phyloP scores from a whole-genome alignment of 1,284 basidiomycete genomes.

The Puccinia polysora region DNA sequence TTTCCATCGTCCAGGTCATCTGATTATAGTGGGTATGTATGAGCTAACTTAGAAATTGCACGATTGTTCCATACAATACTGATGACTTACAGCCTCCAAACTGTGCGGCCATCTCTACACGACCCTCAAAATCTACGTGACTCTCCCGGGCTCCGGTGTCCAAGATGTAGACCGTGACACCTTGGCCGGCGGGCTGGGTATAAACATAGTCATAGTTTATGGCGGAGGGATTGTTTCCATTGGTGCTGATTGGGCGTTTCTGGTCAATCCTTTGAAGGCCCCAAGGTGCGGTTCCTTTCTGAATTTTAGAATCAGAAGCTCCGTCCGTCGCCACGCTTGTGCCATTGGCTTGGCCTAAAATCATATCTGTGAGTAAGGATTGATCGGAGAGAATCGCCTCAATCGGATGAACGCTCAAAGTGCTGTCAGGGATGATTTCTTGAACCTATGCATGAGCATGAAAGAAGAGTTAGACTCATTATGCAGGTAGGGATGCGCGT shows the following conservation, averaged over 20 bases:
- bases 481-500: too few species aligned
- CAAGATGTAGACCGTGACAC: constrained; percentile 25
- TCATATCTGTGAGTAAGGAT: neutral
- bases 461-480: neutral
- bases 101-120: constrained; percentile 35
- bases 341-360: neutral
- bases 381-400: constrained; percentile 1
- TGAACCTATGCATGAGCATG: constrained; percentile 8
- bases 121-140: constrained; percentile 29
- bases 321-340: neutral
- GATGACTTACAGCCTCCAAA: constrained; percentile 39
- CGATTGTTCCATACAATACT: neutral
- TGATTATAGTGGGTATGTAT: neutral
- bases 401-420: constrained; percentile 9
- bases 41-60: neutral
- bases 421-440: constrained; percentile 20
- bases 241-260: neutral
- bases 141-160: constrained; percentile 32
- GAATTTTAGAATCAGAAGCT: neutral
- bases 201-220: constrained; percentile 37
- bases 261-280: constrained; percentile 34
- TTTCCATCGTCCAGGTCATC: constrained; percentile 48
- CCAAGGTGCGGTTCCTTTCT: constrained; percentile 40
- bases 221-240: constrained; percentile 1
- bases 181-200: constrained; percentile 24